phyloP scores from a whole-genome alignment of 2,329 filamentous ascomycete genomes.

The Calonectria pseudoreteaudii region DNA sequence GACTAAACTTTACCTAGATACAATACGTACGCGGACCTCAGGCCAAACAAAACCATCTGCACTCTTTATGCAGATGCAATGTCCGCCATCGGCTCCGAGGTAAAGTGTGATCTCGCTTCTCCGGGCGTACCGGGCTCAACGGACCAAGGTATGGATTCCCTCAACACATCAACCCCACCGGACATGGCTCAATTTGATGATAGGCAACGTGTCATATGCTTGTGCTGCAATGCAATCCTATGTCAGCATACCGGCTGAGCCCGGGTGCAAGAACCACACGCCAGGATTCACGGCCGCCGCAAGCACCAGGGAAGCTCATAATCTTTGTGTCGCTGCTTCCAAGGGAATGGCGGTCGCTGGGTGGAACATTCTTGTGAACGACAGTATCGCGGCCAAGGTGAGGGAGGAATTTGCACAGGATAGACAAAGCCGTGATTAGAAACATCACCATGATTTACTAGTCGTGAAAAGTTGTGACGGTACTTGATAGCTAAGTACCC shows the following conservation, averaged over 20 bases:
- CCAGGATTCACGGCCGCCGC: background rate
- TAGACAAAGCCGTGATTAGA: too few relatives aligned
- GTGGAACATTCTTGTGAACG: background rate
- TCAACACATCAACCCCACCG: background rate
- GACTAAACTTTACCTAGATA: background rate
- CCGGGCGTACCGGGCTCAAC: background rate
- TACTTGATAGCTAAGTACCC: too few relatives aligned
- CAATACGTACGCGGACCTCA: background rate
- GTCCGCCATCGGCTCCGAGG: background rate
- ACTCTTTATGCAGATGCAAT: background rate
- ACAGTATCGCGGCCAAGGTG: background rate
- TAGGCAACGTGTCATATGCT: background rate
- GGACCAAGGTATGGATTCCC: background rate
- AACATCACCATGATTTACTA: too few relatives aligned
- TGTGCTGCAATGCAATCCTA: background rate
- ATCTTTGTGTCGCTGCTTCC: background rate
- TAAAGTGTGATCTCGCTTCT: background rate
- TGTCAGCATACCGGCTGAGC: background rate
- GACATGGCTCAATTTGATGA: background rate
- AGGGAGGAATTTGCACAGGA: background rate
- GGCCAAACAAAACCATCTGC: background rate
- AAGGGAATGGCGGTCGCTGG: background rate
- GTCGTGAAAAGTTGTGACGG: too few relatives aligned
- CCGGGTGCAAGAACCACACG: background rate
- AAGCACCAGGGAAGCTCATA: background rate